A percentile compares a stretch with the other conserved stretches of the same genome.
Evolutionary conservation across 2,329 filamentous ascomycete genomes (phyloP).

Genomic region (Fusarium sp.): DNA sequence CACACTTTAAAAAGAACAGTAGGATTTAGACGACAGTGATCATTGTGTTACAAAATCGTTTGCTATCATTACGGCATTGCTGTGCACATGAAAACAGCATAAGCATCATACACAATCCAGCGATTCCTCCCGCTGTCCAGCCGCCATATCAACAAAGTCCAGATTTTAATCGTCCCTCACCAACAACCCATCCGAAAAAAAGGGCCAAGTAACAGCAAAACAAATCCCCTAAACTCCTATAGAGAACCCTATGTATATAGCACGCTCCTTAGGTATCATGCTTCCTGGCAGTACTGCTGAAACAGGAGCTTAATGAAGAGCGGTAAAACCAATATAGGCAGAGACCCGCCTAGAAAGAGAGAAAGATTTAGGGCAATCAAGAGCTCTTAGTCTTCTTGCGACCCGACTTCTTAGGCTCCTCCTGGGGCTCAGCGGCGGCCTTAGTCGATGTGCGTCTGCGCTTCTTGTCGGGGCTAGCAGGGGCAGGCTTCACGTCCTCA

Average conservation of each 20-base stretch:
- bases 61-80: constrained; percentile 48
- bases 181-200: constrained; percentile 26
- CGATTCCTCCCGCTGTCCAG: constrained; percentile 20
- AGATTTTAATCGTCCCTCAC: constrained; percentile 25
- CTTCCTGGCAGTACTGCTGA: constrained; percentile 19
- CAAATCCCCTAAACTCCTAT: constrained; percentile 41
- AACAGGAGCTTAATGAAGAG: constrained; percentile 36
- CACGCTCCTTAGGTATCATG: constrained; percentile 44
- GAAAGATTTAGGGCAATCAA: constrained; percentile 40
- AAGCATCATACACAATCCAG: constrained; percentile 37
- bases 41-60: constrained; percentile 39
- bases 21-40: not conserved
- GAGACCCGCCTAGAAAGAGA: constrained; percentile 34
- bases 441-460: constrained; percentile 67
- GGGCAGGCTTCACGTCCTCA: constrained; percentile 56
- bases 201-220: constrained; percentile 22
- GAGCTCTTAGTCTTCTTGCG: constrained; percentile 67
- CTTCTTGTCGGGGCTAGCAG: constrained; percentile 71
- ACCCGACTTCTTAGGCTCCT: constrained; percentile 69
- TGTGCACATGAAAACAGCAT: constrained; percentile 43
- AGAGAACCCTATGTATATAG: constrained; percentile 35
- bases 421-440: constrained; percentile 62
- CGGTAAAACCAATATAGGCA: constrained; percentile 20
- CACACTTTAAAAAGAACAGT: not conserved
- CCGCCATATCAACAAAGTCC: constrained; percentile 21